phyloP scores from a whole-genome alignment of 2,329 filamentous ascomycete genomes.

The Westerdykella ornata region DNA sequence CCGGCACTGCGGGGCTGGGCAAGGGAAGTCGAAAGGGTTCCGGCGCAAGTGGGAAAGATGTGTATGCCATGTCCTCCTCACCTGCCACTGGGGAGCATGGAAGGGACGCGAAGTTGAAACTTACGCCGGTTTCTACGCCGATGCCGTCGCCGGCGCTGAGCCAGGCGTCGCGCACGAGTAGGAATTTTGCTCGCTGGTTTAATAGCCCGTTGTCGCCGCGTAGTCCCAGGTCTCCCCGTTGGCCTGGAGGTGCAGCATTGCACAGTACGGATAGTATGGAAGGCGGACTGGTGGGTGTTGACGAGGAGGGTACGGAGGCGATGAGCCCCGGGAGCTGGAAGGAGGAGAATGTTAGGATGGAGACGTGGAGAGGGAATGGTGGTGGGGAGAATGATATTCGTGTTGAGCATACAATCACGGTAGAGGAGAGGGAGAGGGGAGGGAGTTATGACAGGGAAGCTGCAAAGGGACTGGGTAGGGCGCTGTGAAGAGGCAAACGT shows the following conservation, averaged over 20 bases:
- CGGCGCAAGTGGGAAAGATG: not conserved
- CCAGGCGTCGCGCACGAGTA: constrained; percentile 2
- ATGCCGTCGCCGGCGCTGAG: constrained; percentile 7
- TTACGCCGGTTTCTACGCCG: constrained; percentile 5
- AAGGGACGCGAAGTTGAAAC: constrained; percentile 3
- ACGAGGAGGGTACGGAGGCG: too few species aligned
- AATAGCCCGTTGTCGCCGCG: not conserved
- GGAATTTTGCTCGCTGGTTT: constrained; percentile 11
- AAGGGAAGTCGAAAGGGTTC: constrained; percentile 1
- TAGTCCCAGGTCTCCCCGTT: too few species aligned
- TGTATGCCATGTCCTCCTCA: too few species aligned
- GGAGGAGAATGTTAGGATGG: too few species aligned
- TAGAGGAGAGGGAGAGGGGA: too few species aligned
- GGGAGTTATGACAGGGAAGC: too few species aligned
- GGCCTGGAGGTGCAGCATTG: constrained; percentile 2
- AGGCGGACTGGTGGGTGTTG: constrained; percentile 7
- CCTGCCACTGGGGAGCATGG: too few species aligned
- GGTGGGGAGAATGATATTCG: constrained; percentile 4
- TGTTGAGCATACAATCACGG: constrained; percentile 7
- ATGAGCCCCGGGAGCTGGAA: too few species aligned
- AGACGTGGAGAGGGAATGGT: not conserved
- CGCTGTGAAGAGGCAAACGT: not conserved
- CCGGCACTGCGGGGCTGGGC: constrained; percentile 1
- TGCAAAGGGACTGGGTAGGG: too few species aligned
- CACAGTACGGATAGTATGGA: constrained; percentile 10